Base-by-base conservation (phyloP, 495 filamentous ascomycete species). In the Penicillium crystallinum region DNA sequence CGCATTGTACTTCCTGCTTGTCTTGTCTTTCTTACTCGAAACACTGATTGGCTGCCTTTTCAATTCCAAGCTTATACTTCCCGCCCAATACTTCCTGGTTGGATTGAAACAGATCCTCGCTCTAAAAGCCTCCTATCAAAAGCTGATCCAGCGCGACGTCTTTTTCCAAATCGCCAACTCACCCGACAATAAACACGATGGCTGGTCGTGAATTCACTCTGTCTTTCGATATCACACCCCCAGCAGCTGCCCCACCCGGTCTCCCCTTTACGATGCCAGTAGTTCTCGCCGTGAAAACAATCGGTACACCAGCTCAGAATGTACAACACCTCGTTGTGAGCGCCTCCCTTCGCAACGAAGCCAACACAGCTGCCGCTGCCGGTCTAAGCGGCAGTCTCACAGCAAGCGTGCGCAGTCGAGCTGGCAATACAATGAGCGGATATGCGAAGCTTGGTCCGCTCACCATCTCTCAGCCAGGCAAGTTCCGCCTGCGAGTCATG, bases 401-500 rank as follows among this genome's bases (percentile, higher is more conserved):
- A 5, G 66, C 69, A 7, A 74, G 67, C 15, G 66, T 72, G 17
- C 65, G 68, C 54, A 71, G 65, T 25, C 62, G 63, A 27, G 53
- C 41, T 35, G 68, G 67, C 6, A 68, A 63, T 25, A 55, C 68
- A n/a, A 69, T 56, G 22, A 71, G 63, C 42, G 71, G 71, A 6
- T 72, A 67, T 40, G 69, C 66, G n/a, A 62, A 62, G 23, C 70
- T 72, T 42, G 55, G 54, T 3, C 56, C 57, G 2, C 58, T 74
- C 9, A 63, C 55, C 0, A 66, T 74, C 45, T 53, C 62, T 6
- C 56, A 53, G 23, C 68, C 71, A 3, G 71, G 71, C 1, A 62
- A 58, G 30, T 74, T 69, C 38, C 61, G 62, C 4, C 36, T 74
- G 37, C 66, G 71, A 7, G 59, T 71, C n/a, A 71, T 71, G 65